Base-by-base conservation (phyloP, 495 filamentous ascomycete species). In the Tuber magnatum region DNA sequence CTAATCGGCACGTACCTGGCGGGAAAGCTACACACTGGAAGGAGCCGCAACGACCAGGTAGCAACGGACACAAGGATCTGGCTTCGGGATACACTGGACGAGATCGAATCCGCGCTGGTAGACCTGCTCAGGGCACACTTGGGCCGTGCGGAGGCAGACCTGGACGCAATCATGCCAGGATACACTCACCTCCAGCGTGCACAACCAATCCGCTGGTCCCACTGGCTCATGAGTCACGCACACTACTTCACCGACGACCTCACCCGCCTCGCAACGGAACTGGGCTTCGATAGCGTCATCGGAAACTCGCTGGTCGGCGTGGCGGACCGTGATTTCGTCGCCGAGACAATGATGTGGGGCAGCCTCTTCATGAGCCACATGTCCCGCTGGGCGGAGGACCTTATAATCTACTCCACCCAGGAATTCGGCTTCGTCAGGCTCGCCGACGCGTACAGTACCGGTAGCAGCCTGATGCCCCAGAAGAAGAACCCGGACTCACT, bases 131-230 rank as follows among this genome's bases (percentile, higher is more conserved):
- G 88, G 82, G 91, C 92, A 75, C 90, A 90, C 46, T 88, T 90
- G 73, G 86, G 86, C 38, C 87, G 94, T 32, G 93, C 94, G 35
- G 92, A 96, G 87, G 83, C 86, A 56, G 92, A 97, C 81, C 90
- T 97, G 72, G 88, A 91, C 68, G 86, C 86, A 46, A 73, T 87
- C 78, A 89, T 90, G 88, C 89, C 90, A 0, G 89, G 91, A 1
- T 98, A 98, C 84, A 97, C 94, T 7, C 94, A 97, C 83, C 85
- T 97, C 74, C 94, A 98, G 85, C 90, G 93, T 75, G 94, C 93
- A 41, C 93, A 97, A 85, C 94, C 93, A 18, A 89, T 97, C 76
- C 89, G 92, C 75, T 97, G 92, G 92, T 89, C 88, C 68, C 94
- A 97, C 83, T 96, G 91, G 91, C 83, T 97, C 77, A 86, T 97